Conservation (phyloP, 768 basidiomycete species). For the Gymnopilus dilepis region DNA sequence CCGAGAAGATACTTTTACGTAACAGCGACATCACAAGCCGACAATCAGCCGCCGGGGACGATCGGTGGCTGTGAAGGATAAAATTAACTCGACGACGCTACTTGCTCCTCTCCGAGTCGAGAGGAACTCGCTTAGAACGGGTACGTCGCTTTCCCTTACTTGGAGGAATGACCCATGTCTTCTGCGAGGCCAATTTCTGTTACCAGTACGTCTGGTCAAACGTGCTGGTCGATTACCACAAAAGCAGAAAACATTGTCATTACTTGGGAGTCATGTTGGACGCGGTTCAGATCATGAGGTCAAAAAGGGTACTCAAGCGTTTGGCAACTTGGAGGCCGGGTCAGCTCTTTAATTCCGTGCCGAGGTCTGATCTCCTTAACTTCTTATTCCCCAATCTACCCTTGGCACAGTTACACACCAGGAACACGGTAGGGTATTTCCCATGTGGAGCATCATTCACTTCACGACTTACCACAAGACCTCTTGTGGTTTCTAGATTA, state of each 20-base stretch:
- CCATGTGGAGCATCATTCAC: slow-evolving; percentile 7
- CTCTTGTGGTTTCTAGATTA: not conserved
- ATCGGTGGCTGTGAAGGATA: not conserved
- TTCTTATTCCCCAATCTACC: not conserved
- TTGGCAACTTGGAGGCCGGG: too few relatives aligned
- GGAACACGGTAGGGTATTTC: not conserved
- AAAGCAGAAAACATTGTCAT: too few relatives aligned
- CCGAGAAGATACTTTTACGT: not conserved
- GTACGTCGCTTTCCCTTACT: too few relatives aligned
- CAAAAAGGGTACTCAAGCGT: too few relatives aligned
- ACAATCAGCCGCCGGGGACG: not conserved
- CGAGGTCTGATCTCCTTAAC: not conserved
- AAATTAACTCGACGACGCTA: not conserved
- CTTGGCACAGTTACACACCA: not conserved
- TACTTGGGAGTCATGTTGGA: too few relatives aligned
- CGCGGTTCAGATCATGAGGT: too few relatives aligned
- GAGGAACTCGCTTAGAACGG: too few relatives aligned
- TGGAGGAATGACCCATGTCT: too few relatives aligned
- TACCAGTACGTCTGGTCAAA: too few relatives aligned
- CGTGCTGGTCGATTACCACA: too few relatives aligned
- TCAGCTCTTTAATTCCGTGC: not conserved
- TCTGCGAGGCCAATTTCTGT: too few relatives aligned
- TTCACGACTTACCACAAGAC: not conserved
- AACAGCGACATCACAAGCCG: not conserved
- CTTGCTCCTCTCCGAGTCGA: too few relatives aligned